Evolutionary conservation across 805 yeast species (phyloP).

Genomic region (Suhomyces pyralidae): DNA sequence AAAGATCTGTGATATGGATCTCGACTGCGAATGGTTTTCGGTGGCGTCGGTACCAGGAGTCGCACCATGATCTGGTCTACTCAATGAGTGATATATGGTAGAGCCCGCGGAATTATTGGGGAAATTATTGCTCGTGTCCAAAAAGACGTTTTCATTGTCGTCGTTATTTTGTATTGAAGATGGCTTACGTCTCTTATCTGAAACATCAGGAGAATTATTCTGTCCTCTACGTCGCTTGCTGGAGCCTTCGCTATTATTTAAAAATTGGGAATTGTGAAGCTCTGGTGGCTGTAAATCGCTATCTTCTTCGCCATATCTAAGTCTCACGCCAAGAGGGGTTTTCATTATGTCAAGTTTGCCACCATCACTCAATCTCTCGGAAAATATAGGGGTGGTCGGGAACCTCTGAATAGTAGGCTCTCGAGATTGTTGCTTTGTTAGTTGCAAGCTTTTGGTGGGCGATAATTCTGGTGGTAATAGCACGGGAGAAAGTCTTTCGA

Average conservation of each 20-base stretch:
- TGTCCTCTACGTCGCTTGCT: not conserved
- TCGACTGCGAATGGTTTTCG: conserved; percentile 18
- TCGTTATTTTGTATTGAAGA: conserved; percentile 6
- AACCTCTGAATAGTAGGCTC: conserved; percentile 14
- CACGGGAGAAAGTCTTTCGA: conserved; percentile 20
- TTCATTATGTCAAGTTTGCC: conserved; percentile 16
- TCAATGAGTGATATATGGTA: conserved; percentile 30
- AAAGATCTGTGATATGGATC: conserved; percentile 31
- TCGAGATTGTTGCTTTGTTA: not conserved
- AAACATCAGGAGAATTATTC: not conserved
- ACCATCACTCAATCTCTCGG: conserved; percentile 15
- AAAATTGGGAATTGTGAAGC: conserved; percentile 8
- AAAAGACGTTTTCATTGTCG: conserved; percentile 32
- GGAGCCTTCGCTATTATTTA: not conserved
- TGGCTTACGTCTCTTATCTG: not conserved
- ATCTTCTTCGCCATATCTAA: conserved; percentile 23
- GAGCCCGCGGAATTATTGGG: conserved; percentile 21
- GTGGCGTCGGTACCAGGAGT: conserved; percentile 14
- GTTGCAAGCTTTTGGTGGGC: conserved; percentile 12
- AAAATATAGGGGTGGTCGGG: conserved; percentile 13
- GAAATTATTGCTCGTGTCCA: conserved; percentile 17
- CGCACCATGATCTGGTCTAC: conserved; percentile 7
- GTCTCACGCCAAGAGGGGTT: conserved; percentile 24
- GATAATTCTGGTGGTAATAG: conserved; percentile 17
- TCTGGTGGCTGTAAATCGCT: conserved; percentile 31